Evolutionary conservation across 345 rosid genomes (phyloP).

Genomic region (Nasturtium officinale): DNA sequence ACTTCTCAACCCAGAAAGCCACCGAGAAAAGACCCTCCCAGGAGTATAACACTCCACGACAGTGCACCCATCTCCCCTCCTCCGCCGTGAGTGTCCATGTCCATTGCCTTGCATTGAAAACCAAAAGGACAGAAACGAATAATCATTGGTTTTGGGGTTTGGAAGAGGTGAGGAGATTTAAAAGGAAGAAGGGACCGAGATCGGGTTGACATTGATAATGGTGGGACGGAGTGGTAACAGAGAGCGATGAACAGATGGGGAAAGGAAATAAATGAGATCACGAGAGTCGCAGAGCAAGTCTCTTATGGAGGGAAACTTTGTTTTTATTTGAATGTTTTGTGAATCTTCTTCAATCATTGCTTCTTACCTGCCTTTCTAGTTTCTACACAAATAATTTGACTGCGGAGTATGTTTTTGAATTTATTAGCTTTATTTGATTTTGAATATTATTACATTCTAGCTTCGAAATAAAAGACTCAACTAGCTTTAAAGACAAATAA

Average conservation of each 20-base stretch:
- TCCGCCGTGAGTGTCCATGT: slow-evolving; percentile 31
- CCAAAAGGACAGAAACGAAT: neutral
- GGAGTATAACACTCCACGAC: slow-evolving; percentile 44
- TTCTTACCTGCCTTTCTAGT: neutral
- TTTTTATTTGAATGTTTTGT: slow-evolving; percentile 26
- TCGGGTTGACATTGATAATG: slow-evolving; percentile 41
- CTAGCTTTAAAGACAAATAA: neutral
- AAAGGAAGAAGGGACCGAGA: slow-evolving; percentile 41
- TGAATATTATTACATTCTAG: neutral
- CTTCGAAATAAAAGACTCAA: neutral
- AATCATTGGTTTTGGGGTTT: slow-evolving; percentile 9
- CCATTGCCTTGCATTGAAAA: slow-evolving; percentile 34
- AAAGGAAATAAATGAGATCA: slow-evolving; percentile 41
- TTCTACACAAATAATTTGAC: neutral
- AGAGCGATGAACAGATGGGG: slow-evolving; percentile 42
- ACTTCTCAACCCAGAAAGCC: slow-evolving; percentile 40
- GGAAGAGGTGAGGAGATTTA: slow-evolving; percentile 22
- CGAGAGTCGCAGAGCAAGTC: slow-evolving; percentile 36
- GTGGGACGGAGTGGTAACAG: slow-evolving; percentile 46
- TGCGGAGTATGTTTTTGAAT: no score
- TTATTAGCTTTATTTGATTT: no score
- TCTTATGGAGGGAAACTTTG: slow-evolving; percentile 32
- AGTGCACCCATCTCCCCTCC: slow-evolving; percentile 35
- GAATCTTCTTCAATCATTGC: slow-evolving; percentile 36
- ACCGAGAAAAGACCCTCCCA: slow-evolving; percentile 31